Evolutionary conservation across 2,329 filamentous ascomycete species (phyloP).

Genomic region (Exophiala bonariae): DNA sequence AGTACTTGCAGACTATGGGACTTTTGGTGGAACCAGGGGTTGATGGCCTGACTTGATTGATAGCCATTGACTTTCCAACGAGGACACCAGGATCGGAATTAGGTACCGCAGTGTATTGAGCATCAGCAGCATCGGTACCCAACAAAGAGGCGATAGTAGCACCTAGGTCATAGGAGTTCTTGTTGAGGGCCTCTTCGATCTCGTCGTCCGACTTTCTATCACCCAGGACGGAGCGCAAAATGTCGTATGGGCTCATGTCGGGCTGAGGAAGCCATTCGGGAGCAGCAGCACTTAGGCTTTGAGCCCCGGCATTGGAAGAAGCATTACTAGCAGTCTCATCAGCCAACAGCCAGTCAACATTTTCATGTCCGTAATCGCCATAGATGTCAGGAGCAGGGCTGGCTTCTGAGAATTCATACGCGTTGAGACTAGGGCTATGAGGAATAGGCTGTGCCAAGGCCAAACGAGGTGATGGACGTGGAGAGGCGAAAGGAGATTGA

Average conservation of each 20-base stretch:
- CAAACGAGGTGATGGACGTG: slow-evolving; percentile 86
- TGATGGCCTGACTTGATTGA: slow-evolving; percentile 68
- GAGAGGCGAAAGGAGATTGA: slow-evolving; percentile 84
- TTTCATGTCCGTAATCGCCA: slow-evolving; percentile 88
- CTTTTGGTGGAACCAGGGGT: slow-evolving; percentile 80
- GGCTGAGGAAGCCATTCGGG: slow-evolving; percentile 77
- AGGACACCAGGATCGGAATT: slow-evolving; percentile 66
- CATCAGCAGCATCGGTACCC: slow-evolving; percentile 50
- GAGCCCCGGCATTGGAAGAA: slow-evolving; percentile 68
- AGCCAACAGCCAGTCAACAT: slow-evolving; percentile 92
- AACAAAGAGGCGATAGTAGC: slow-evolving; percentile 88
- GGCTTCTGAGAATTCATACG: slow-evolving; percentile 89
- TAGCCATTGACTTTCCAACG: slow-evolving; percentile 86
- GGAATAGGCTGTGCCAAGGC: slow-evolving; percentile 92
- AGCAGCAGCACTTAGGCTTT: slow-evolving; percentile 73
- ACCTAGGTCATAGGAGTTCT: slow-evolving; percentile 89
- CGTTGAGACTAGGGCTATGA: slow-evolving; percentile 89
- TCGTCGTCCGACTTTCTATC: slow-evolving; percentile 89
- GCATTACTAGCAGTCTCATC: slow-evolving; percentile 82
- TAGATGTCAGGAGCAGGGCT: slow-evolving; percentile 81
- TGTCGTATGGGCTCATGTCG: slow-evolving; percentile 98
- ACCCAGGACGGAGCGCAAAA: slow-evolving; percentile 90
- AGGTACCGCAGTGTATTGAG: slow-evolving; percentile 44
- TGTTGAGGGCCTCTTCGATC: slow-evolving; percentile 84
- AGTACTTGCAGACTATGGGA: slow-evolving; percentile 95